Evolutionary conservation across 768 basidiomycete species (phyloP).

Genomic region (Psilocybe cubensis): DNA sequence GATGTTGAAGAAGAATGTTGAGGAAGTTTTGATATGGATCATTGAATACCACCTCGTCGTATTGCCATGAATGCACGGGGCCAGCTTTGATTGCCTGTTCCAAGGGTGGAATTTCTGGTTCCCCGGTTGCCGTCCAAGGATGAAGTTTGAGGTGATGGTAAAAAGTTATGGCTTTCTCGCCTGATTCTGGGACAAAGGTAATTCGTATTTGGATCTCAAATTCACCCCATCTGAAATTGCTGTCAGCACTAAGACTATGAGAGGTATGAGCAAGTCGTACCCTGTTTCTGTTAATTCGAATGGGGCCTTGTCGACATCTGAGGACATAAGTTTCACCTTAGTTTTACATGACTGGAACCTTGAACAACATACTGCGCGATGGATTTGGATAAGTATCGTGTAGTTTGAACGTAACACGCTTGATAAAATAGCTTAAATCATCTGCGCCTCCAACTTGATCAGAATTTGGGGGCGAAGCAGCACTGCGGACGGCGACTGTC

Average conservation of each 20-base stretch:
- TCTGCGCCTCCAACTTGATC: constrained; percentile 89
- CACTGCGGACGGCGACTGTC: constrained; percentile 94
- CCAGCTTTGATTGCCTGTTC: constrained; percentile 69
- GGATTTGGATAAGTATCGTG: constrained; percentile 97
- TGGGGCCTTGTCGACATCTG: constrained; percentile 91
- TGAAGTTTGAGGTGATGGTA: constrained; percentile 97
- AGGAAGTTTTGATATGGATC: constrained; percentile 92
- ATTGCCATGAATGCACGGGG: constrained; percentile 97
- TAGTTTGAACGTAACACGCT: constrained; percentile 94
- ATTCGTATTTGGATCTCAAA: constrained; percentile 95
- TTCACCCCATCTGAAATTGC: constrained; percentile 86
- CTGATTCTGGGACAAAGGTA: constrained; percentile 86
- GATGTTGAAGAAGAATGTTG: constrained; percentile 75
- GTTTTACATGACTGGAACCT: neutral
- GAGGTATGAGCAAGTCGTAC: constrained; percentile 39
- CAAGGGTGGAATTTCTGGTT: constrained; percentile 69
- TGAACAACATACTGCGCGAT: constrained; percentile 69
- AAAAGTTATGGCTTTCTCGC: constrained; percentile 86
- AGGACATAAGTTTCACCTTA: constrained; percentile 1
- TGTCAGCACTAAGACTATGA: neutral
- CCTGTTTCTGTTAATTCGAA: constrained; percentile 97
- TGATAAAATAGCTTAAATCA: constrained; percentile 90
- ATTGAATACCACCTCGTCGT: constrained; percentile 96
- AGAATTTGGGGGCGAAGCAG: constrained; percentile 71
- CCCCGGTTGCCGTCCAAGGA: constrained; percentile 73